Evolutionary conservation across 2,329 filamentous ascomycete genomes (phyloP).

Genomic region (Gyromitra esculenta): DNA sequence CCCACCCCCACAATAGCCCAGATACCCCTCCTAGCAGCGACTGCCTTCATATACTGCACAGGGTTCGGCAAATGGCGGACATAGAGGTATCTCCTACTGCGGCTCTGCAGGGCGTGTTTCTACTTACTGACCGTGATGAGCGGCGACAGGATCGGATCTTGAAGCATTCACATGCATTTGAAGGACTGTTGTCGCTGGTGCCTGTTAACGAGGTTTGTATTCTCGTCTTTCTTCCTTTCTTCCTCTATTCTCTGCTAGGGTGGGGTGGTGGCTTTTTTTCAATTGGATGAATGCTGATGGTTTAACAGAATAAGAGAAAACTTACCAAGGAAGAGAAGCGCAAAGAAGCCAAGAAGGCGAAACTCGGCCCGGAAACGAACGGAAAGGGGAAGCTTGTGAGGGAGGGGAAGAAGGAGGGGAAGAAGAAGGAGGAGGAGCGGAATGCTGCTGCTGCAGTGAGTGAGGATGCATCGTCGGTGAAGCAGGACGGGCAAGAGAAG

Average conservation of each 20-base stretch:
- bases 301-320: slow-evolving; percentile 92
- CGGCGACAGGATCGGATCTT: slow-evolving; percentile 53
- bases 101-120: not conserved
- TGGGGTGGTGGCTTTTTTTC: slow-evolving; percentile 10
- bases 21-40: no score
- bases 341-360: slow-evolving; percentile 81
- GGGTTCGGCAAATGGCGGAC: slow-evolving; percentile 46
- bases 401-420: slow-evolving; percentile 69
- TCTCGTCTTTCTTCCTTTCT: slow-evolving; percentile 26
- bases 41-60: not conserved
- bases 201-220: slow-evolving; percentile 74
- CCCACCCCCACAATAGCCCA: not conserved
- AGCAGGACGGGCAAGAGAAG: slow-evolving; percentile 51
- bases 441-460: slow-evolving; percentile 38
- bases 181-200: slow-evolving; percentile 85
- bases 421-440: slow-evolving; percentile 60
- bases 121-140: not conserved
- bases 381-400: slow-evolving; percentile 92
- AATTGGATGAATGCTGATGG: slow-evolving; percentile 64
- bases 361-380: slow-evolving; percentile 88
- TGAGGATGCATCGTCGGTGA: slow-evolving; percentile 57
- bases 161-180: slow-evolving; percentile 74
- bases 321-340: slow-evolving; percentile 86
- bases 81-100: slow-evolving; percentile 48
- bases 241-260: not conserved